Percentiles rank a stretch among this genome's conserved stretches.
Evolutionary conservation across 495 filamentous ascomycete genomes (phyloP).

Genomic region (Thermochaetoides thermophila): DNA sequence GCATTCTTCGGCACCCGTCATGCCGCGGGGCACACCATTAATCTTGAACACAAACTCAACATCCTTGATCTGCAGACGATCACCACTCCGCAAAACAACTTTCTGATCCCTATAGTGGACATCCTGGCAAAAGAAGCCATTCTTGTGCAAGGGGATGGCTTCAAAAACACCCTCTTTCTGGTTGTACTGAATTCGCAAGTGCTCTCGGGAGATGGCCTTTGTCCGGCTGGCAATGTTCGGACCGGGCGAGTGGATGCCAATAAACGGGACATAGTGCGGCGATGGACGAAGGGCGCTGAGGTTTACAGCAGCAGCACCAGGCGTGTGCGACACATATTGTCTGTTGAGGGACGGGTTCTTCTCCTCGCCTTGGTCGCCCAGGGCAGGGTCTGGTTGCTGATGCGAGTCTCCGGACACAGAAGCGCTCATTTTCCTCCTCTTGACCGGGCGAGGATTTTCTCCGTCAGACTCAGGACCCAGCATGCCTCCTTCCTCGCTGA

Average conservation of each 20-base stretch:
- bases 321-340: conserved; percentile 36
- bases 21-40: conserved; percentile 54
- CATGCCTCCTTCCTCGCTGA: conserved; percentile 39
- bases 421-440: conserved; percentile 22
- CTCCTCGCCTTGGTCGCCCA: conserved; percentile 10
- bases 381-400: conserved; percentile 1
- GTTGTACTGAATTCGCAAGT: conserved; percentile 74
- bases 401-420: conserved; percentile 12
- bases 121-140: conserved; percentile 74
- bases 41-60: conserved; percentile 60
- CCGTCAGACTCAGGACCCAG: conserved; percentile 35
- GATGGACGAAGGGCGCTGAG: conserved; percentile 36
- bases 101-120: conserved; percentile 48
- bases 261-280: conserved; percentile 52
- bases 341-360: conserved; percentile 24
- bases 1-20: conserved; percentile 47
- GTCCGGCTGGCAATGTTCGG: conserved; percentile 41
- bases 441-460: conserved; percentile 23
- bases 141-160: conserved; percentile 66
- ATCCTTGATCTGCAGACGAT: conserved; percentile 63
- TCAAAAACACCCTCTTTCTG: conserved; percentile 59
- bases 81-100: conserved; percentile 54
- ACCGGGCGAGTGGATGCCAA: conserved; percentile 66
- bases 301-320: conserved; percentile 35
- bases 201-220: conserved; percentile 71